Conservation (phyloP, 2,329 filamentous ascomycete species). For the Hypoxylon sp. region DNA sequence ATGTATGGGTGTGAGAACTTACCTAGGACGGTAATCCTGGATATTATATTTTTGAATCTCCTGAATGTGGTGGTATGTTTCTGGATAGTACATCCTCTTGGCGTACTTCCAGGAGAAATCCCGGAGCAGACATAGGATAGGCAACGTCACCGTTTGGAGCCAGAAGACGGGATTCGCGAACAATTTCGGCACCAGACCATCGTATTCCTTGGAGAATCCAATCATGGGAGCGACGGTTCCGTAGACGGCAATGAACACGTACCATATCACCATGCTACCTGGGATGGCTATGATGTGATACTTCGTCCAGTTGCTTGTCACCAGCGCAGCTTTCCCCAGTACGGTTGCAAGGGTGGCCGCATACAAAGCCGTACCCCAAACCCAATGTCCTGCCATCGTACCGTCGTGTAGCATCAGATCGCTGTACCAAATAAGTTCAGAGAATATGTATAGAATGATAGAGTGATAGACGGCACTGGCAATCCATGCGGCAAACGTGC, state of each 20-base stretch:
- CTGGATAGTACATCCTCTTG: slow-evolving; percentile 96
- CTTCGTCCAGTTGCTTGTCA: slow-evolving; percentile 99
- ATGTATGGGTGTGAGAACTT: slow-evolving; percentile 57
- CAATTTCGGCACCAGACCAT: slow-evolving; percentile 84
- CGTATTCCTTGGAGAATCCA: slow-evolving; percentile 85
- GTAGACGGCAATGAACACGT: slow-evolving; percentile 90
- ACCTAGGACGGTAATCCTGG: slow-evolving; percentile 97
- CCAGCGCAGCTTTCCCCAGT: slow-evolving; percentile 91
- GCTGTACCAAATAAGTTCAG: slow-evolving; percentile 83
- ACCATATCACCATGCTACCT: slow-evolving; percentile 92
- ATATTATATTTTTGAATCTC: slow-evolving; percentile 99
- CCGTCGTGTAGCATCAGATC: slow-evolving; percentile 87
- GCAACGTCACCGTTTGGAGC: slow-evolving; percentile 86
- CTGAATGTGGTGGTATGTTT: slow-evolving; percentile 97
- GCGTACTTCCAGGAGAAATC: slow-evolving; percentile 98
- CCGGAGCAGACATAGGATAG: slow-evolving; percentile 84
- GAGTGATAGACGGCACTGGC: slow-evolving; percentile 96
- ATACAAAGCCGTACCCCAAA: slow-evolving; percentile 97
- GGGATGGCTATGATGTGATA: slow-evolving; percentile 97
- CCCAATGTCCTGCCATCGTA: slow-evolving; percentile 91
- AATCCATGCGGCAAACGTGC: slow-evolving; percentile 94
- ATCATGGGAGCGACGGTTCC: slow-evolving; percentile 87
- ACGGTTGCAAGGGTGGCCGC: slow-evolving; percentile 94
- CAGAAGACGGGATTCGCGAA: slow-evolving; percentile 90
- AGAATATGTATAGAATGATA: slow-evolving; percentile 89